Evolutionary conservation across 176 grass and related monocot species (phyloP).

Genomic region (Secale cereale): DNA sequence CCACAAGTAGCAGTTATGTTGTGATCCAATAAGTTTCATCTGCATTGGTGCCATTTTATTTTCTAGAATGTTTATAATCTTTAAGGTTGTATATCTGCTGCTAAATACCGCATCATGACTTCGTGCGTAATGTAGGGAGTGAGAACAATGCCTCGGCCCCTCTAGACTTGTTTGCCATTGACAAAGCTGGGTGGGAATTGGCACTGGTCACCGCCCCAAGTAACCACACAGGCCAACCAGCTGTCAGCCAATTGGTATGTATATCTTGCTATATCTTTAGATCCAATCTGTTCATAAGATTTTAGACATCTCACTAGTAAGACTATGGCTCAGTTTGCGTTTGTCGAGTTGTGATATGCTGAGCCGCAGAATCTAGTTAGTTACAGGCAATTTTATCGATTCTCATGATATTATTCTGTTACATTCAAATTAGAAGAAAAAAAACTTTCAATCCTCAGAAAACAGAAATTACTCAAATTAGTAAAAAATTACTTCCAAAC

Average conservation of each 20-base stretch:
- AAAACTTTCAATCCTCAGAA: background rate
- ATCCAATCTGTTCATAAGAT: background rate
- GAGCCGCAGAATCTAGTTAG: background rate
- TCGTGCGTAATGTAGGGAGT: conserved; percentile 46
- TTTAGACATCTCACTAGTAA: background rate
- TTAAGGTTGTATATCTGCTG: background rate
- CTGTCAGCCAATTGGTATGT: conserved; percentile 70
- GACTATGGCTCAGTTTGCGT: background rate
- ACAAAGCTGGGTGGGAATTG: conserved; percentile 80
- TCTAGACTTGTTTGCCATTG: conserved; percentile 58
- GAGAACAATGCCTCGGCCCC: conserved; percentile 42
- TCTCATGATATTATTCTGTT: background rate
- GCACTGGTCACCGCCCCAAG: conserved; percentile 75
- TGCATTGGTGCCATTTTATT: background rate
- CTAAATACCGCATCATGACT: background rate
- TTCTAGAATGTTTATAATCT: background rate
- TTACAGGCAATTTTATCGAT: background rate
- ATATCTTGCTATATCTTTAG: background rate
- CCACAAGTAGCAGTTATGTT: background rate
- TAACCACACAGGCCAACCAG: conserved; percentile 55
- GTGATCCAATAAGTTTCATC: background rate
- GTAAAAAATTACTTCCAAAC: background rate
- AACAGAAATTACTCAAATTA: background rate
- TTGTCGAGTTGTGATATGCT: background rate
- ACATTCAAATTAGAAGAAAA: background rate